Base-by-base conservation (phyloP, 2,329 filamentous ascomycete genomes). In the Neonectria faginata region DNA sequence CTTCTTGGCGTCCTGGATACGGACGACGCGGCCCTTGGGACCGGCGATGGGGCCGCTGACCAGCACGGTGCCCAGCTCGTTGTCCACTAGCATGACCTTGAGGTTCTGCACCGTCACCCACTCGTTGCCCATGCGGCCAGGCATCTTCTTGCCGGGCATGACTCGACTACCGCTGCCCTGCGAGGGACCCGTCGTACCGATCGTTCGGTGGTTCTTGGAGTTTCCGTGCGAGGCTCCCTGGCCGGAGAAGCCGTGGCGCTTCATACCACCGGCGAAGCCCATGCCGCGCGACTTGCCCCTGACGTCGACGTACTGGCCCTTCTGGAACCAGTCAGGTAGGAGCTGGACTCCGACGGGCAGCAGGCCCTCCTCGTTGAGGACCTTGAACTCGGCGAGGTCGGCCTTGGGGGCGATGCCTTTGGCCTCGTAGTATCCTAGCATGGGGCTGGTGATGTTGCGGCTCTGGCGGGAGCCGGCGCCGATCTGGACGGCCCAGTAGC, bases 231-330 rank as follows among this genome's bases (percentile, higher is more conserved):
- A 94, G 62, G 93, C 92, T 72, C 90, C 91, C 83, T 99, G 96
- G 74, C 96, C 96, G 31, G 84, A 79, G 80, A 96, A 98, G 36
- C 94, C 94, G 82, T 95, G 92, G 72, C 92, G 87, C 89, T 99
- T 99, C 96, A 99, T 99, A 71, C 93, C 96, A 86, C 96, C 96
- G 10, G 92, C 93, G 78, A 97, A 99, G 8, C 96, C 96, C 88
- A 93, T 95, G 57, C 96, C 96, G 77, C 92, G 88, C 72, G 89
- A 91, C 75, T 91, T 88, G 53, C 89, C 91, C 74, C 90, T 87
- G 58, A 93, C 90, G 82, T 99, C 96, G 65, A 99, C 91, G 79
- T 89, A 97, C 81, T 97, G 94, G 18, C 96, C 96, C 75, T 91
- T 88, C 73, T 90, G 86, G 82, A 98, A 98, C 92, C 96, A 97